Evolutionary conservation across 2,329 filamentous ascomycete genomes (phyloP).

Genomic region (Arachnomyces sp.): DNA sequence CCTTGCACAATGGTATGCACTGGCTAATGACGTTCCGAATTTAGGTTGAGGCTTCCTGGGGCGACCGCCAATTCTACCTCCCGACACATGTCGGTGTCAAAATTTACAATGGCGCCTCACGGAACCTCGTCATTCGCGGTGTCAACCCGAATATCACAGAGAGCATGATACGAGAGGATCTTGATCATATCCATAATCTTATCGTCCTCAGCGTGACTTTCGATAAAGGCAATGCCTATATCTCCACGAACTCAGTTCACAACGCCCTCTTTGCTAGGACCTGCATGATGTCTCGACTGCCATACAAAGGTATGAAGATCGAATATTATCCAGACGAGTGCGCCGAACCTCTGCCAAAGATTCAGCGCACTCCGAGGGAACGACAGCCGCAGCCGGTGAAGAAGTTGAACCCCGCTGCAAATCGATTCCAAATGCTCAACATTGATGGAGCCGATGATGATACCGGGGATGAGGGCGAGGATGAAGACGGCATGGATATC

Average conservation of each 20-base stretch:
- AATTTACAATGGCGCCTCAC: constrained; percentile 58
- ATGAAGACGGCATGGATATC: constrained; percentile 11
- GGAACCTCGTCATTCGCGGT: constrained; percentile 64
- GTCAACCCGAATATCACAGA: constrained; percentile 55
- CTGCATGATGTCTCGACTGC: constrained; percentile 63
- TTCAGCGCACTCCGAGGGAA: constrained; percentile 23
- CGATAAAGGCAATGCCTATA: constrained; percentile 52
- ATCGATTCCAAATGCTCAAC: constrained; percentile 57
- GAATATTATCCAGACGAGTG: constrained; percentile 70
- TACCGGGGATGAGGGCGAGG: constrained; percentile 23
- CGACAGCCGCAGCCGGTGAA: constrained; percentile 28
- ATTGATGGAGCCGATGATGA: constrained; percentile 41
- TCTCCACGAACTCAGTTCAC: constrained; percentile 70
- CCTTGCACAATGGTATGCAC: background rate
- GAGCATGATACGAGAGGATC: constrained; percentile 58
- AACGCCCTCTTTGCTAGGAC: constrained; percentile 67
- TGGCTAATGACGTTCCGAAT: constrained; percentile 11
- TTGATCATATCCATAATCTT: constrained; percentile 77
- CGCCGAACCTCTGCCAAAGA: constrained; percentile 46
- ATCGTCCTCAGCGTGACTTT: constrained; percentile 61
- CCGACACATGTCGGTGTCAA: constrained; percentile 57
- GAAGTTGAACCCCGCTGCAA: constrained; percentile 37
- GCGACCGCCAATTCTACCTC: constrained; percentile 61
- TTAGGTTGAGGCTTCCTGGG: constrained; percentile 63
- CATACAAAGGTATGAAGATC: constrained; percentile 64